Evolutionary conservation across 495 filamentous ascomycete species (phyloP).

Genomic region (Aspergillus hancockii): DNA sequence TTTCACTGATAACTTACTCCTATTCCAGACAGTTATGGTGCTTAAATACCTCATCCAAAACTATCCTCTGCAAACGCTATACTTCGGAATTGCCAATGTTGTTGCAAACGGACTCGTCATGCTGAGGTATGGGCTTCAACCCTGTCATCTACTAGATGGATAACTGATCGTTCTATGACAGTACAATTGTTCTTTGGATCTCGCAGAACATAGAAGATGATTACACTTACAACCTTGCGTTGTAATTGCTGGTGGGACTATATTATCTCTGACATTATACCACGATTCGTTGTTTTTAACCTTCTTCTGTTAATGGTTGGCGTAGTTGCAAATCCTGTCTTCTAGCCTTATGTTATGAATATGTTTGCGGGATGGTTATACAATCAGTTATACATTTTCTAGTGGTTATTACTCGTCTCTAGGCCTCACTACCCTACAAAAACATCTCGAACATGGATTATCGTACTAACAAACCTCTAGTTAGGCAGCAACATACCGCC

Average conservation of each 20-base stretch:
- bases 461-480: too few species aligned
- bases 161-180: conserved; percentile 34
- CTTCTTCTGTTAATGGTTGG: background rate
- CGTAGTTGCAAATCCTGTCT: background rate
- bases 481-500: background rate
- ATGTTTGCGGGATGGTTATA: background rate
- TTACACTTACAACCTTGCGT: conserved; percentile 91
- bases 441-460: too few species aligned
- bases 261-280: background rate
- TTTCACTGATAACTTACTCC: conserved; percentile 7
- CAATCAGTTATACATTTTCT: background rate
- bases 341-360: conserved; percentile 7
- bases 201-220: conserved; percentile 99
- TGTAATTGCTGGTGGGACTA: conserved; percentile 49
- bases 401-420: background rate
- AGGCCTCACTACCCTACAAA: too few species aligned
- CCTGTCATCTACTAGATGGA: background rate
- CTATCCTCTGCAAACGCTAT: conserved; percentile 79
- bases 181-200: conserved; percentile 89
- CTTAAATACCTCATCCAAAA: conserved; percentile 84
- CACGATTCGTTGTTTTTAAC: background rate
- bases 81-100: conserved; percentile 93
- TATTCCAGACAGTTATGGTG: conserved; percentile 70
- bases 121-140: conserved; percentile 64
- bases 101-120: conserved; percentile 84